phyloP scores from a whole-genome alignment of 768 basidiomycete species.

The Calocybe indica region DNA sequence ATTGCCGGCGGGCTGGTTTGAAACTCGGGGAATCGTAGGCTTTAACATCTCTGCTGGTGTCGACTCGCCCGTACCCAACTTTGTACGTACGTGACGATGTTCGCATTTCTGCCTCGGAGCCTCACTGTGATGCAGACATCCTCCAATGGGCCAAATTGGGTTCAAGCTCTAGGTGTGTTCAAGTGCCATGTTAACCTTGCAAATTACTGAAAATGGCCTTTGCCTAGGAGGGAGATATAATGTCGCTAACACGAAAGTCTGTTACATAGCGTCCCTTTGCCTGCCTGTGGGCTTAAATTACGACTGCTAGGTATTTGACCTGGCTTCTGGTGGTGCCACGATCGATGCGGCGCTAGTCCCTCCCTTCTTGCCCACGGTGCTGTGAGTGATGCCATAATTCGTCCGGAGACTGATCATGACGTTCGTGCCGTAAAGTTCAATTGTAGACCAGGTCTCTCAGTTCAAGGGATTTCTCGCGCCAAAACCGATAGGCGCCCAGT shows the following conservation, averaged over 20 bases:
- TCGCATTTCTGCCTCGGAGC: not conserved
- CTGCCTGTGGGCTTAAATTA: not conserved
- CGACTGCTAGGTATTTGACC: constrained; percentile 32
- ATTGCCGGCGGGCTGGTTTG: not conserved
- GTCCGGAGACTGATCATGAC: not conserved
- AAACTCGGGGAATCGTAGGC: constrained; percentile 21
- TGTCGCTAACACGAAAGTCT: constrained; percentile 44
- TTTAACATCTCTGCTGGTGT: constrained; percentile 55
- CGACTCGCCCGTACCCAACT: constrained; percentile 43
- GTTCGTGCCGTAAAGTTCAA: constrained; percentile 23
- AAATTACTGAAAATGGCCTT: not conserved
- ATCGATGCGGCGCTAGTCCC: constrained; percentile 49
- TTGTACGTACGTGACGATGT: constrained; percentile 37
- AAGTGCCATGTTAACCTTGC: too few relatives aligned
- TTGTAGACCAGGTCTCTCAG: constrained; percentile 52
- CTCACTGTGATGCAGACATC: constrained; percentile 32
- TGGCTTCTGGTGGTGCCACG: constrained; percentile 55
- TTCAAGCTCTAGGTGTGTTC: constrained; percentile 38
- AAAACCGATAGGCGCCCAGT: constrained; percentile 39
- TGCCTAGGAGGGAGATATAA: constrained; percentile 45
- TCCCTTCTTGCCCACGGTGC: constrained; percentile 40
- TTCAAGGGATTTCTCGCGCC: constrained; percentile 39
- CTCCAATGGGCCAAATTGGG: constrained; percentile 63
- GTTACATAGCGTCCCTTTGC: not conserved
- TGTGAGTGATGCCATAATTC: constrained; percentile 16